Evolutionary conservation across 75 land plant genomes (phyloP).

Genomic region (Adiantum capillusveneris): DNA sequence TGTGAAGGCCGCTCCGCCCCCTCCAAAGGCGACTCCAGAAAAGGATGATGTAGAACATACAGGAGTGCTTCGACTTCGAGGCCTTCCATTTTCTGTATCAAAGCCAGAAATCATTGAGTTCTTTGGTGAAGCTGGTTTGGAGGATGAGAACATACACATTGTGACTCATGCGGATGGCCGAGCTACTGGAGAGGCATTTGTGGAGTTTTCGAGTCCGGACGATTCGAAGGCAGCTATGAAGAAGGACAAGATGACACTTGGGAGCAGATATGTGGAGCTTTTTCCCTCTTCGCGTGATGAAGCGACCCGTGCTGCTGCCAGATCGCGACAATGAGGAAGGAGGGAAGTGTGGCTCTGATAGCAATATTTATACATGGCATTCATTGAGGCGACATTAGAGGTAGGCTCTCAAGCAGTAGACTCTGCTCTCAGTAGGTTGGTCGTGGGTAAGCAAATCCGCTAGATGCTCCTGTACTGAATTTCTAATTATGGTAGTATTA

Average conservation of each 20-base stretch:
- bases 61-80: conserved; percentile 70
- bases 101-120: conserved; percentile 66
- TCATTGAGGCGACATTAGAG: no score
- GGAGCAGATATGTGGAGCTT: conserved; percentile 79
- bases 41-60: conserved; percentile 70
- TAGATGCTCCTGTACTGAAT: no score
- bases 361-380: no score
- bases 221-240: conserved; percentile 81
- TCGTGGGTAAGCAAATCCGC: no score
- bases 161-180: conserved; percentile 74
- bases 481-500: no score
- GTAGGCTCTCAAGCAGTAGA: no score
- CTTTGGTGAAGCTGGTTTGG: conserved; percentile 50
- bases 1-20: conserved; percentile 27
- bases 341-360: no score
- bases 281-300: conserved; percentile 87
- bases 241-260: conserved; percentile 89
- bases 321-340: conserved; percentile 30
- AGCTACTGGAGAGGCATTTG: conserved; percentile 88
- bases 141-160: conserved; percentile 63
- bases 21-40: conserved; percentile 19
- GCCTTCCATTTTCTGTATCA: conserved; percentile 72
- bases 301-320: conserved; percentile 57
- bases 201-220: conserved; percentile 57
- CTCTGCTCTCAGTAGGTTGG: no score